Evolutionary conservation across 441 rosid genomes (phyloP), one percentile per base, ranked within the genome.

Genomic region (Erodium chrysanthum): DNA sequence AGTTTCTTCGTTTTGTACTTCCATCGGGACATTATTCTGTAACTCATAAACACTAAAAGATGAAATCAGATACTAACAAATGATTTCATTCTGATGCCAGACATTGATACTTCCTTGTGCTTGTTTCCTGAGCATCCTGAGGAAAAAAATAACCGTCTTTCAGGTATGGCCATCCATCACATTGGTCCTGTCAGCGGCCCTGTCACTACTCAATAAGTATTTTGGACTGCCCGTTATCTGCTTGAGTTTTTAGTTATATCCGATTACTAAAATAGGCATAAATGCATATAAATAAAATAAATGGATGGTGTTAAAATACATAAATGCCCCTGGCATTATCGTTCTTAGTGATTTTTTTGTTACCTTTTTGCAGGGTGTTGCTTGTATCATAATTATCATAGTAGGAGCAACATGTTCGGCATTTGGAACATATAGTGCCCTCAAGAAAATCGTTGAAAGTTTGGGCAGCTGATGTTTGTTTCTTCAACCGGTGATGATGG

Each of bases 351-450:
- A 2, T 46, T 20, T 71, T 2, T 33, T 64, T 50, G 0, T 23
- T 14, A 8, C 17, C 68, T 64, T 68, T 29, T 40, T 82, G 80
- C 33, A 90, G 98, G 82, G 37, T 35, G 68, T 70, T 35, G 20
- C 82, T n/a, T 92, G 98, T 72, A 23, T 78, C 60, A 42, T 79
- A 8, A 83, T 87, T 50, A 84, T 92, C 17, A 62, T 76, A 14
- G 88, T 90, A 44, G 98, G 98, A 62, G 76, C 70, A 3, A 56
- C 81, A 62, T 84, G 89, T 2, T 82, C 94, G 12, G 85, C 9
- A 0, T 72, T 86, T 11, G 98, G 96, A 69, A 76, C 96, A 10
- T 82, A 83, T 62, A 84, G 90, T 0, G 85, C 96, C 25, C 72
- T 92, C 1, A 70, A 89, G 69, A 78, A 76, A 75, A 92, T 92